Evolutionary conservation across 345 rosid species (phyloP).

Genomic region (Kandelia obovata): DNA sequence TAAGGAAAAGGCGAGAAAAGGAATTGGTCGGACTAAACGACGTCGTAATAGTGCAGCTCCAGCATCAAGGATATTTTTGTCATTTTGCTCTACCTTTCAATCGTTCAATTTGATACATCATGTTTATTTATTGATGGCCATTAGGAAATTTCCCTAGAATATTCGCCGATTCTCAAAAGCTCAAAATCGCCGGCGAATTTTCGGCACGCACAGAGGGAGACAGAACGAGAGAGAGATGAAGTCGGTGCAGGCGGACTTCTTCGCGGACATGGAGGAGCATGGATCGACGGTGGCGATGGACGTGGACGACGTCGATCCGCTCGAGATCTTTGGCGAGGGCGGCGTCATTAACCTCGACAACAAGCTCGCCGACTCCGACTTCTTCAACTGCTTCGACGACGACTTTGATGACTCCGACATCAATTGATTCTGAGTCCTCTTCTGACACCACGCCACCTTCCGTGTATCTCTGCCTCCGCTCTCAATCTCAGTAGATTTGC

Average conservation of each 20-base stretch:
- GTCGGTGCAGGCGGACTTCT: conserved; percentile 68
- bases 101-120: too few species aligned
- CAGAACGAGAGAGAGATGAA: conserved; percentile 34
- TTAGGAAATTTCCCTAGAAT: too few species aligned
- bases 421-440: conserved; percentile 36
- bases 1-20: background rate
- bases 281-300: conserved; percentile 82
- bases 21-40: background rate
- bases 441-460: background rate
- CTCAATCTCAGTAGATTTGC: background rate
- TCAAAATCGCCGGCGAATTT: too few species aligned
- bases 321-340: conserved; percentile 67
- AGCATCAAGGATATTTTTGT: too few species aligned
- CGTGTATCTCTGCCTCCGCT: background rate
- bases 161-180: too few species aligned
- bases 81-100: too few species aligned
- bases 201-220: background rate
- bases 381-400: conserved; percentile 85
- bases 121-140: too few species aligned
- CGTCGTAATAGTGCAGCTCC: background rate
- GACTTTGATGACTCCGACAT: conserved; percentile 88
- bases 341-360: conserved; percentile 49
- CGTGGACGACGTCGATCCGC: conserved; percentile 75
- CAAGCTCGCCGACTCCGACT: conserved; percentile 81
- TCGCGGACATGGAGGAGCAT: conserved; percentile 68